phyloP scores from a whole-genome alignment of 1,139 yeast genomes.

The Tardiomyces blankii region DNA sequence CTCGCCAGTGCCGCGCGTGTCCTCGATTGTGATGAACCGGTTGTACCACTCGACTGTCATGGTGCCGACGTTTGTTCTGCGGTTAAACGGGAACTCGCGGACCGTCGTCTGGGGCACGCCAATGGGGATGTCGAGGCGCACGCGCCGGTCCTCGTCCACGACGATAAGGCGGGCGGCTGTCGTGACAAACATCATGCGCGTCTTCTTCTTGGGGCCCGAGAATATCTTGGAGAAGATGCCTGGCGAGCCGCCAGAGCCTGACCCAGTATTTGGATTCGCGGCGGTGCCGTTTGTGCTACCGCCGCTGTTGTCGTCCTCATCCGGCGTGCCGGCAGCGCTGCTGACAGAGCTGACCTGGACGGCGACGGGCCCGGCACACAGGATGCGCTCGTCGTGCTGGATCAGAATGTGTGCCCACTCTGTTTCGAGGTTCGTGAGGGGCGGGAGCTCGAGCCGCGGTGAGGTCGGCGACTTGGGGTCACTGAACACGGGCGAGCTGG shows the following conservation, averaged over 20 bases:
- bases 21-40: conserved; percentile 26
- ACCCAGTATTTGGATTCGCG: conserved; percentile 10
- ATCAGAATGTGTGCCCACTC: conserved; percentile 56
- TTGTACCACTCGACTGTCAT: conserved; percentile 24
- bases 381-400: conserved; percentile 58
- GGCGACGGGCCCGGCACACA: conserved; percentile 47
- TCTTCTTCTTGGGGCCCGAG: conserved; percentile 19
- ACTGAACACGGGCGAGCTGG: not conserved
- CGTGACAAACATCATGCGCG: conserved; percentile 24
- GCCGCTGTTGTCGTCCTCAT: conserved; percentile 1
- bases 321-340: conserved; percentile 7
- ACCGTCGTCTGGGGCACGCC: conserved; percentile 24
- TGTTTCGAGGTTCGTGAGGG: conserved; percentile 48
- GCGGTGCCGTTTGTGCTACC: not conserved
- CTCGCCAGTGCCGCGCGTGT: conserved; percentile 19
- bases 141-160: conserved; percentile 19
- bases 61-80: conserved; percentile 18
- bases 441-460: conserved; percentile 40
- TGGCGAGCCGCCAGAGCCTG: conserved; percentile 15
- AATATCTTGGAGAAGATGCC: conserved; percentile 21
- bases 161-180: conserved; percentile 25
- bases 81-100: conserved; percentile 24
- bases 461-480: conserved; percentile 18
- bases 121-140: conserved; percentile 23
- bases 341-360: conserved; percentile 11